phyloP scores from a whole-genome alignment of 352 stramenopile species.

The Phytophthora multivora region DNA sequence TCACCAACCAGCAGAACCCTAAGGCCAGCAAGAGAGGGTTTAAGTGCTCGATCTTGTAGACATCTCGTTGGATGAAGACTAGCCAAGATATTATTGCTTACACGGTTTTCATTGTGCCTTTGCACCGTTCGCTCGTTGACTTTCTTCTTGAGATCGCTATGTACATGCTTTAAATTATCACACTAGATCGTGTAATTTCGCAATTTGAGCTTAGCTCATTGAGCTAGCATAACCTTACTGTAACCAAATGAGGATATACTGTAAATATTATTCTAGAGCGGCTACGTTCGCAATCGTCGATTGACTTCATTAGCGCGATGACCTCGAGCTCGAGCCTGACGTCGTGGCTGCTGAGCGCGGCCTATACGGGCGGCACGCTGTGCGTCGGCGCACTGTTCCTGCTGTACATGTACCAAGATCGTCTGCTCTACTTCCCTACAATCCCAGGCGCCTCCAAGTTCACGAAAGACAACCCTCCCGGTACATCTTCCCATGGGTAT shows the following conservation, averaged over 20 bases:
- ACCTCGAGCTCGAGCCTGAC: slow-evolving; percentile 45
- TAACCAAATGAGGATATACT: not conserved
- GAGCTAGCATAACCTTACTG: not conserved
- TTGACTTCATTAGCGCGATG: slow-evolving; percentile 24
- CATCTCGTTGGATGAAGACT: slow-evolving; percentile 6
- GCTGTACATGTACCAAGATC: slow-evolving; percentile 85
- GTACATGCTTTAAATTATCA: not conserved
- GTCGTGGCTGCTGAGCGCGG: slow-evolving; percentile 69
- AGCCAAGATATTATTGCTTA: slow-evolving; percentile 14
- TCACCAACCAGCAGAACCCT: slow-evolving; percentile 79
- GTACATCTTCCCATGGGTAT: slow-evolving; percentile 23
- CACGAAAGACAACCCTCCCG: slow-evolving; percentile 79
- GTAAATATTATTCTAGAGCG: not conserved
- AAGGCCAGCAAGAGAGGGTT: slow-evolving; percentile 51
- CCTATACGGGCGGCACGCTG: slow-evolving; percentile 66
- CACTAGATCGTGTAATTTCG: not conserved
- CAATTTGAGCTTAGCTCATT: not conserved
- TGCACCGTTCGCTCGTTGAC: slow-evolving; percentile 6
- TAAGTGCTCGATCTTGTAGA: slow-evolving; percentile 77
- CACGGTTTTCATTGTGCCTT: slow-evolving; percentile 17
- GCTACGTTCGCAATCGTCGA: slow-evolving; percentile 5
- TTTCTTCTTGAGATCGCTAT: slow-evolving; percentile 10
- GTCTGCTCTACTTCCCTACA: slow-evolving; percentile 83
- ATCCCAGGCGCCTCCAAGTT: slow-evolving; percentile 81
- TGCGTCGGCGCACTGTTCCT: slow-evolving; percentile 65